Evolutionary conservation across 1,284 basidiomycete genomes (phyloP), one percentile per base, ranked within the genome.

Genomic region (Rhodotorula sp.): DNA sequence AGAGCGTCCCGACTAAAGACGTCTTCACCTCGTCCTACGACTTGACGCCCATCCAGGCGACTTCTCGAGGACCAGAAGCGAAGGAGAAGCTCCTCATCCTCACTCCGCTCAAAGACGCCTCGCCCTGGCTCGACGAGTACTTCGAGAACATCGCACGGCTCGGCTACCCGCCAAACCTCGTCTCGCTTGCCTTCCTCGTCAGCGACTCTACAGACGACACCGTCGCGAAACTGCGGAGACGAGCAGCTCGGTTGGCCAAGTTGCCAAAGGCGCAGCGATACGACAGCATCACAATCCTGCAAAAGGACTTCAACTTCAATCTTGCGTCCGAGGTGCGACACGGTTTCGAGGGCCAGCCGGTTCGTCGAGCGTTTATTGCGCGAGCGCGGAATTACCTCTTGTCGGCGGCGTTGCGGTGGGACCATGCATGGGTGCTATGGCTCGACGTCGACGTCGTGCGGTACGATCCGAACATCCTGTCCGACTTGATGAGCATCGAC

Each of bases 181-280:
- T 71, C 54, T 69, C 67, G n/a, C 68, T 71, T 31, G 70, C 63
- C 31, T 71, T 71, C 67, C 70, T 71, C 61, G 70, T 71, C 54
- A 59, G 55, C 60, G 70, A 71, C 52, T 54, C 70, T 37, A 56
- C 63, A 28, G 70, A 71, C 64, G 57, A 56, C 56, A 71, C 70
- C 20, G 13, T 69, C 50, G n/a, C 55, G 28, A 65, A 65, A 28
- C 70, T 71, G 31, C 48, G 44, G 9, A 24, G 30, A 5, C 70
- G 59, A 28, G 67, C 70, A 16, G n/a, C n/a, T 4, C 57, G 59
- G 4, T 40, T 66, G 8, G 11, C 54, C 7, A 50, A 50, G 18
- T 37, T 57, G 2, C 67, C 70, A 4, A 50, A 51, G 15, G 31
- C 24, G 6, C n/a, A 65, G 40, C 59, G 56, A 13, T 71, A 69